Base-by-base conservation (phyloP, 1,284 basidiomycete species). In the Leccinum solheimii region DNA sequence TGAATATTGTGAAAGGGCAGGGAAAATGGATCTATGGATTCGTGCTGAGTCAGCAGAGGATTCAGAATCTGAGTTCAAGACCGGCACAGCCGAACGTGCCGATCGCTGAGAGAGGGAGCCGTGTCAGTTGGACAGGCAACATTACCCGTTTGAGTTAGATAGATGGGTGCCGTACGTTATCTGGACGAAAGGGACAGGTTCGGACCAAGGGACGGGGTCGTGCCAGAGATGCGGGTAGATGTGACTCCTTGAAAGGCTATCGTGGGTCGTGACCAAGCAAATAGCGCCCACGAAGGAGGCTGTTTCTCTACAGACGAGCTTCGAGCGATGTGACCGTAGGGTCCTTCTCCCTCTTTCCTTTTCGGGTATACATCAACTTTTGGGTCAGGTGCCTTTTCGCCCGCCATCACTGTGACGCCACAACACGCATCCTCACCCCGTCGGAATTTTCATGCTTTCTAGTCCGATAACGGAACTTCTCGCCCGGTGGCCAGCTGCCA, bases 391-490 rank as follows among this genome's bases (percentile, higher is more conserved):
- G 69, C 67, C 68, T 72, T 61, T 72, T 71, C 63, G 57, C 70
- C 73, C 69, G 70, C 72, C 74, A 72, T 76, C 71, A 76, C 59
- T 74, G 16, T 40, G 70, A 67, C 71, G 71, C 74, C 71, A 72
- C 71, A 75, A 76, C 74, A 75, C 71, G 72, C 71, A 76, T 72
- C 72, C 62, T 73, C 62, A 57, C 68, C 60, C 69, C 71, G 69
- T 74, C 73, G 69, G 70, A 73, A 74, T 68, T 71, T 74, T 71
- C 70, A 72, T 75, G 62, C 65, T 63, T 69, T 75, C 62, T 75
- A 71, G 59, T 74, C 71, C 71, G 71, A 72, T 72, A 72, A 72
- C 74, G 74, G 71, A 76, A 76, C 68, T 72, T 73, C 63, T 73
- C 61, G 49, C 61, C 72, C 61, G 69, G 53, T 55, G 34, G 54